phyloP scores from a whole-genome alignment of 768 basidiomycete species.

The Cyathus striatus region DNA sequence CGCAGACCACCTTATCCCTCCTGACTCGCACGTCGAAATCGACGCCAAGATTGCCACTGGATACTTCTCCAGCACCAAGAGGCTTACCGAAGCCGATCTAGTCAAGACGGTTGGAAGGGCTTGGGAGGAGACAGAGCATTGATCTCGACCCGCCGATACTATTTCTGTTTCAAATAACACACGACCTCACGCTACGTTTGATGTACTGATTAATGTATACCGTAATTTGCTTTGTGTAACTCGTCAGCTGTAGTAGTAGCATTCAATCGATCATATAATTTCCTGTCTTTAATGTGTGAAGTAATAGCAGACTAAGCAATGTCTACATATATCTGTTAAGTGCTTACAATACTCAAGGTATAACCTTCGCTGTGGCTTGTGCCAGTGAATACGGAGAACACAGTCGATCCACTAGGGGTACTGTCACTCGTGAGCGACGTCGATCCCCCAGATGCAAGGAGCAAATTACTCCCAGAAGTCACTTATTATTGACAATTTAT shows the following conservation, averaged over 20 bases:
- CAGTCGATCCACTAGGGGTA: conserved; percentile 45
- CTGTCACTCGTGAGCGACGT: conserved; percentile 45
- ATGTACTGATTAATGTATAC: too few relatives aligned
- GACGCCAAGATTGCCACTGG: conserved; percentile 95
- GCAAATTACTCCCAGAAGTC: conserved; percentile 38
- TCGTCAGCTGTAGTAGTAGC: too few relatives aligned
- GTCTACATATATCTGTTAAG: too few relatives aligned
- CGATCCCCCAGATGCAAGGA: conserved; percentile 46
- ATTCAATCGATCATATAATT: too few relatives aligned
- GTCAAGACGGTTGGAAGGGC: conserved; percentile 82
- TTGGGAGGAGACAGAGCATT: conserved; percentile 91
- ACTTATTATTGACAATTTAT: conserved; percentile 25
- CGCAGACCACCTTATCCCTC: conserved; percentile 83
- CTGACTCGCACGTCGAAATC: conserved; percentile 89
- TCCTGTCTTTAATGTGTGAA: too few relatives aligned
- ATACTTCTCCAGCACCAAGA: conserved; percentile 81
- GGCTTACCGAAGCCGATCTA: conserved; percentile 73
- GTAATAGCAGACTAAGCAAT: too few relatives aligned
- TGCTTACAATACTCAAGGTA: conserved; percentile 30
- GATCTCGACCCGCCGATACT: too few relatives aligned
- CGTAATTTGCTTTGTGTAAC: too few relatives aligned
- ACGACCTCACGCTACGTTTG: too few relatives aligned
- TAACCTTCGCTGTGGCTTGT: conserved; percentile 27
- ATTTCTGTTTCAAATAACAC: too few relatives aligned
- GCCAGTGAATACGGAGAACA: conserved; percentile 33